Base-by-base conservation (phyloP, 352 stramenopile genomes). In the Pythium utonaiense region DNA sequence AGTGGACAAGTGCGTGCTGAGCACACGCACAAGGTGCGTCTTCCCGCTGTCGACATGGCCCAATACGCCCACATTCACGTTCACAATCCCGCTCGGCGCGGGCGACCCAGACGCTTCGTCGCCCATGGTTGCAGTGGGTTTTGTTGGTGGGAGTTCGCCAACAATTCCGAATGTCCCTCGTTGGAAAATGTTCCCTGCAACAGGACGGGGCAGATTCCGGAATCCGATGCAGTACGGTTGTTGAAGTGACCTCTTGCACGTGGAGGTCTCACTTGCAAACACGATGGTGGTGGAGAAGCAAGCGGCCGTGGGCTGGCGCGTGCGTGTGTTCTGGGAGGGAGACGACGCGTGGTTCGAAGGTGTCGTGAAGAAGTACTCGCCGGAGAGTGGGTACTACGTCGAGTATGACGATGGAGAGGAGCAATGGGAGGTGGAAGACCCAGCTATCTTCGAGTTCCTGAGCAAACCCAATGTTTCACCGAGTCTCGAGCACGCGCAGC, bases 21-120 rank as follows among this genome's bases (percentile, higher is more conserved):
- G 73, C 16, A 96, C 96, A 55, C 97, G 96, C 47, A 99, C 96
- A 56, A 97, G 78, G 36, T 83, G 91, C 55, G 97, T 99, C 78
- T 99, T 99, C 47, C 98, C 98, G 64, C 86, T 97, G 82, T 99
- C 98, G 17, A 89, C 97, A 73, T 99, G 98, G 27, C 98, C 98
- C 57, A 99, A 70, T n/a, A 99, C 88, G 52, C 97, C 97, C 7
- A 99, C 85, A 70, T 99, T 99, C 33, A 99, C 78, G 69, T 99
- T 99, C 17, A 69, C 62, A 33, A 57, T 22, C 27, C 10, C 50
- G 22, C 30, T 14, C 7, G 41, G 28, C 31, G 54, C 28, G 16
- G 8, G 30, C 9, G 36, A 44, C 17, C 36, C 36, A 19, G 36
- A 21, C 5, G 36, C 36, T 44, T 44, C 42, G 2, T 50, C 42